phyloP scores from a whole-genome alignment of 352 stramenopile genomes.

The Globisporangium mamillatum region DNA sequence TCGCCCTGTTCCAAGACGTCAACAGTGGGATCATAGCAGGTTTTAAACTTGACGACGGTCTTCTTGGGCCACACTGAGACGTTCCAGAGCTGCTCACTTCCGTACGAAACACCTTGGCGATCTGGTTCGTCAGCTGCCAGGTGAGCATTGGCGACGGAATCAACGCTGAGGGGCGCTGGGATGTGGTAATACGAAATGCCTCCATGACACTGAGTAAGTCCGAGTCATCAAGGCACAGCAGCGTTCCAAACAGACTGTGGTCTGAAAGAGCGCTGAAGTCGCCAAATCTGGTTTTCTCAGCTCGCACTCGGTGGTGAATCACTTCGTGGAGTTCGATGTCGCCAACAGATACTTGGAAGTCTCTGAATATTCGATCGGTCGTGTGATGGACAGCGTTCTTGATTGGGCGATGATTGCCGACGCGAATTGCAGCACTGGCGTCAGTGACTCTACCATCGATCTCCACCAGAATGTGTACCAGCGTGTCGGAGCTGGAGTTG shows the following conservation, averaged over 20 bases:
- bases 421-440: slow-evolving; percentile 28
- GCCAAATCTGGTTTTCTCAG: slow-evolving; percentile 28
- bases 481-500: neutral
- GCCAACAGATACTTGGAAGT: slow-evolving; percentile 39
- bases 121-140: slow-evolving; percentile 50
- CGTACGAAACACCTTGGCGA: slow-evolving; percentile 41
- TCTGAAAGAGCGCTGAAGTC: slow-evolving; percentile 37
- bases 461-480: neutral
- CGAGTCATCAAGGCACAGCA: slow-evolving; percentile 44
- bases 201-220: slow-evolving; percentile 34
- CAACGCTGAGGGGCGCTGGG: neutral
- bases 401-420: slow-evolving; percentile 40
- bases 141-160: slow-evolving; percentile 41
- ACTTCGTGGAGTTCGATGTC: slow-evolving; percentile 34
- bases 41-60: neutral
- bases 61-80: neutral
- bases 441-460: slow-evolving; percentile 15
- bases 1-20: slow-evolving; percentile 23
- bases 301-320: slow-evolving; percentile 17
- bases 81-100: neutral
- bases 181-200: slow-evolving; percentile 14
- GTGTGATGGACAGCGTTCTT: slow-evolving; percentile 16
- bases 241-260: slow-evolving; percentile 36
- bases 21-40: slow-evolving; percentile 33
- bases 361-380: slow-evolving; percentile 23